Evolutionary conservation across 1,139 yeast species (phyloP).

Genomic region (Blastobotrys ciferrii): DNA sequence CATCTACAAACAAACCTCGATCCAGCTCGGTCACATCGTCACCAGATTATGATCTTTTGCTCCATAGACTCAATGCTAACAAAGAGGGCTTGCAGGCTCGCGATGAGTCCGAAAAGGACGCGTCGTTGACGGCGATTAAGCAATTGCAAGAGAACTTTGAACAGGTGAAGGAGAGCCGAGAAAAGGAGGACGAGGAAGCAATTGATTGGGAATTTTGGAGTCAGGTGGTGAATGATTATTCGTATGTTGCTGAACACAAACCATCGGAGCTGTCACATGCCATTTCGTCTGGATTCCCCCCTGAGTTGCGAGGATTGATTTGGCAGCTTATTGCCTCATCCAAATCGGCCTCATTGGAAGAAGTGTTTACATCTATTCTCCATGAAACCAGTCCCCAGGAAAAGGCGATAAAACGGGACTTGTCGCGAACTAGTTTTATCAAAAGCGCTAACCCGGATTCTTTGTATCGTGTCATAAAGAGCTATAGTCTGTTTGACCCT

Average conservation of each 20-base stretch:
- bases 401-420: constrained; percentile 74
- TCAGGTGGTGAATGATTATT: constrained; percentile 69
- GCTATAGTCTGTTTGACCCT: constrained; percentile 80
- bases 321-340: constrained; percentile 92
- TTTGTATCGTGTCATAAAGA: constrained; percentile 72
- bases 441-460: constrained; percentile 52
- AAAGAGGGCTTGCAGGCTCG: constrained; percentile 45
- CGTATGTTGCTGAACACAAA: constrained; percentile 58
- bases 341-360: constrained; percentile 70
- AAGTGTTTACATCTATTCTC: constrained; percentile 55
- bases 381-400: constrained; percentile 62
- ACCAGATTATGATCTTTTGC: constrained; percentile 45
- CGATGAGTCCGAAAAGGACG: constrained; percentile 41
- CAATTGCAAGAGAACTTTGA: constrained; percentile 64
- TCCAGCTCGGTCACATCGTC: constrained; percentile 20
- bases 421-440: constrained; percentile 80
- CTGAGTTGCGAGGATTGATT: constrained; percentile 78
- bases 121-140: constrained; percentile 57
- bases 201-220: constrained; percentile 93
- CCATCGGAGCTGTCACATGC: constrained; percentile 59
- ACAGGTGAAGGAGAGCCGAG: constrained; percentile 33
- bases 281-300: constrained; percentile 76
- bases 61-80: constrained; percentile 49
- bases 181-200: constrained; percentile 29
- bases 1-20: constrained; percentile 7